Percentiles rank a stretch among this genome's conserved stretches.
Evolutionary conservation across 306 rosid genomes (phyloP).

Genomic region (Calophaca sinica): DNA sequence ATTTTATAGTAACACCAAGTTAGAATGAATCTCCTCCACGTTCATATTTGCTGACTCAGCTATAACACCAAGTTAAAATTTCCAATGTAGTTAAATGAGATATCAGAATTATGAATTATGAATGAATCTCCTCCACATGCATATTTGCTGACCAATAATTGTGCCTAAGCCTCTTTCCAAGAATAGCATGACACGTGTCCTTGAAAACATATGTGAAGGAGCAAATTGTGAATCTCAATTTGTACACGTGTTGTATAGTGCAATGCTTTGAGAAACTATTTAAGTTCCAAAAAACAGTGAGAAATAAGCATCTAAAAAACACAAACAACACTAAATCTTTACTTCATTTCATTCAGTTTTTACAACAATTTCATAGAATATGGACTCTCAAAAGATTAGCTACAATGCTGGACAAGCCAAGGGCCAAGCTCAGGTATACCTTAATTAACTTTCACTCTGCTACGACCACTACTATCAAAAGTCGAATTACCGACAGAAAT

Average conservation of each 20-base stretch:
- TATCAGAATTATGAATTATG: too few species aligned
- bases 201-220: not conserved
- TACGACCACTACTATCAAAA: too few species aligned
- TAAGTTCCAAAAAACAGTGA: not conserved
- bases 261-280: conserved; percentile 30
- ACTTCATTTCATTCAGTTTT: conserved; percentile 7
- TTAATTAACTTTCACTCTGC: too few species aligned
- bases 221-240: conserved; percentile 25
- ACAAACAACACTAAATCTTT: conserved; percentile 20
- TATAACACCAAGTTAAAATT: too few species aligned
- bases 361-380: conserved; percentile 18
- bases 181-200: conserved; percentile 17
- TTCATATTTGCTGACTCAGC: too few species aligned
- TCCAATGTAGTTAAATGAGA: too few species aligned
- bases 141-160: not conserved
- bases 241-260: conserved; percentile 25
- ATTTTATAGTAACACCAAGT: too few species aligned
- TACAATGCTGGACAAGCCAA: conserved; percentile 66
- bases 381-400: conserved; percentile 51
- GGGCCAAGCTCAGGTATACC: conserved; percentile 62
- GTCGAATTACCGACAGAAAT: too few species aligned
- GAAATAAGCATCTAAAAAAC: conserved; percentile 6
- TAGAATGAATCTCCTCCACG: too few species aligned
- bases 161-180: not conserved
- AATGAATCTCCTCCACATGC: conserved; percentile 21